Evolutionary conservation across 2,329 filamentous ascomycete genomes (phyloP), one percentile per base, ranked within the genome.

Genomic region (Curvularia sp.): DNA sequence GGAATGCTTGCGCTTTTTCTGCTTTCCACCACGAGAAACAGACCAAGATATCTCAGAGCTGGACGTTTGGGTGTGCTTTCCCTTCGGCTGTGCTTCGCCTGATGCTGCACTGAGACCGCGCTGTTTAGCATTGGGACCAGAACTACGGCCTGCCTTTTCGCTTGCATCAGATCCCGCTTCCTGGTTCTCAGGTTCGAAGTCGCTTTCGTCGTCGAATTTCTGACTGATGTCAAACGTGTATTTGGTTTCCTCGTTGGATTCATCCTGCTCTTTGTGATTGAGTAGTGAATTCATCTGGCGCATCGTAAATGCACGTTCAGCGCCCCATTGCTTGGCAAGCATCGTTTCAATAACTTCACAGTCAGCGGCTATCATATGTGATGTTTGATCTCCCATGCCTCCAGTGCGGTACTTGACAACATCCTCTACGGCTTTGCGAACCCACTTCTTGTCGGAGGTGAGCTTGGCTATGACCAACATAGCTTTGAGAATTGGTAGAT

Each of bases 301-400:
- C 10, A 73, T 66, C 7, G 58, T 47, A 53, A 75, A 75, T 38
- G 64, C 60, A 31, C 64, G 64, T 0, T 49, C 26, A 1, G 74
- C 57, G 2, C 55, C 49, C 72, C 71, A 75, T 2, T 66, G 62
- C 38, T 65, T 65, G 13, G 66, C 57, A 8, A 75, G 48, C 60
- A 75, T 67, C 20, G 74, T 72, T 31, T 75, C 72, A n/a, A 75
- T 70, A 24, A 75, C 64, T 55, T 74, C 72, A 12, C 75, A 73
- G 48, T 75, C 72, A 0, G 73, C 72, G 0, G 66, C 73, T 3
- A 70, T 70, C 0, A 75, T 59, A 58, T 75, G 71, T 4, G 70
- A 72, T 58, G 74, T 75, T 9, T 70, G 65, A 39, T 74, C 73
- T 1, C 71, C 69, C 0, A 72, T 75, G 44, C 72, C 54, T 56